phyloP scores from a whole-genome alignment of 2,329 filamentous ascomycete species.

The Botryotinia calthae region DNA sequence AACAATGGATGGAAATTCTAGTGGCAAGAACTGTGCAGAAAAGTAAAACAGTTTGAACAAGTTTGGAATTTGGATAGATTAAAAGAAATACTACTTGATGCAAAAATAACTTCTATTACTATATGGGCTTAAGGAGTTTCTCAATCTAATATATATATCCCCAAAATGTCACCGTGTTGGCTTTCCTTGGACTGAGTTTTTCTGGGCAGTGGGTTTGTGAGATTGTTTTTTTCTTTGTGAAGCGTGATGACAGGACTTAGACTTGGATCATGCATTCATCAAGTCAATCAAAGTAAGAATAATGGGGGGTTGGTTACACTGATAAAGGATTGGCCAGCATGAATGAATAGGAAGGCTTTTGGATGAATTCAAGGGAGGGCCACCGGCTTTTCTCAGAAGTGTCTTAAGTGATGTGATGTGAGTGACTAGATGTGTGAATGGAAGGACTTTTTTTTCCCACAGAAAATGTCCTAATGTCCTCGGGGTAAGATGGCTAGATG shows the following conservation, averaged over 20 bases:
- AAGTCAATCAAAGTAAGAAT: not conserved
- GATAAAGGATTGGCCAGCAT: conserved; percentile 5
- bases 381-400: not conserved
- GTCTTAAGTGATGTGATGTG: not conserved
- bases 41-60: not conserved
- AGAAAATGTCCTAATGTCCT: not conserved
- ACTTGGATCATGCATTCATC: conserved; percentile 10
- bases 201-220: not conserved
- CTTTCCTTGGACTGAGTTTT: not conserved
- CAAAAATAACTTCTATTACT: not conserved
- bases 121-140: not conserved
- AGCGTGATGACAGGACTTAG: conserved; percentile 16
- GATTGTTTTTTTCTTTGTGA: conserved; percentile 3
- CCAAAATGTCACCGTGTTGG: not conserved
- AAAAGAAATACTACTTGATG: not conserved
- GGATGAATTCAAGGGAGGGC: not conserved
- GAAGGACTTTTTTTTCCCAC: not conserved
- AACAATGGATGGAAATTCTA: not conserved
- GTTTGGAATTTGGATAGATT: not conserved
- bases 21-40: not conserved
- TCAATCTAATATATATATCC: not conserved
- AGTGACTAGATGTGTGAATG: not conserved
- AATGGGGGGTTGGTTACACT: conserved; percentile 4
- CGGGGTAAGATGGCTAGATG: not conserved
- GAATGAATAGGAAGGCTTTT: not conserved